Evolutionary conservation across 2,329 filamentous ascomycete genomes (phyloP), one percentile per base, ranked within the genome.

Genomic region (Bipolaris oryzae): DNA sequence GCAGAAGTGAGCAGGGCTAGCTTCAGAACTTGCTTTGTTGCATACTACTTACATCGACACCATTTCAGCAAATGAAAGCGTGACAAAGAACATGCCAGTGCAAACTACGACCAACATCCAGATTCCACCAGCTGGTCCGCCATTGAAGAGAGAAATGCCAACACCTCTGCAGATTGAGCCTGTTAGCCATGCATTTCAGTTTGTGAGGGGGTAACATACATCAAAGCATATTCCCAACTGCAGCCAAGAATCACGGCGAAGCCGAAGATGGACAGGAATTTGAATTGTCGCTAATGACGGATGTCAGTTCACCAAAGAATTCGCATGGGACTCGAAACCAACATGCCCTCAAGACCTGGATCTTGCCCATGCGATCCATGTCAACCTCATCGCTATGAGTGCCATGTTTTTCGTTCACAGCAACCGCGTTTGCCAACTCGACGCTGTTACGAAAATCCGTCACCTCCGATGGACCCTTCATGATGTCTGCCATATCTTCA

Each of bases 31-130:
- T 16, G 0, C 11, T 6, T 21, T 10, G 5, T 34, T 21, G n/a
- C n/a, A n/a, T 11, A 1, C 10, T 52, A 57, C 67, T 47, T 47
- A 66, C 74, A 76, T 76, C 0, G 73, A 76, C 1, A 66, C 73
- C 72, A 76, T 74, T 31, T 74, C 72, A 16, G 71, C 70, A 28
- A 72, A 51, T 1, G 66, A 68, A 1, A 62, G 56, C 2, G 53
- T 58, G 1, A 72, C 70, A 25, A 64, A 69, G 5, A 61, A 59
- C 21, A 71, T 67, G 3, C 68, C 65, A 1, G 69, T 43, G 57
- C 66, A 65, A 9, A 59, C 57, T 15, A 72, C 65, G 2, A 71
- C 46, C 31, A 68, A 72, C 3, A 61, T 63, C 64, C 69, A 74
- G 4, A 74, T 73, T 25, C 72, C 28, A 3, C 71, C 72, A 10